Conservation (phyloP, 2,329 filamentous ascomycete species). For the Phaeosphaeriaceae sp. region DNA sequence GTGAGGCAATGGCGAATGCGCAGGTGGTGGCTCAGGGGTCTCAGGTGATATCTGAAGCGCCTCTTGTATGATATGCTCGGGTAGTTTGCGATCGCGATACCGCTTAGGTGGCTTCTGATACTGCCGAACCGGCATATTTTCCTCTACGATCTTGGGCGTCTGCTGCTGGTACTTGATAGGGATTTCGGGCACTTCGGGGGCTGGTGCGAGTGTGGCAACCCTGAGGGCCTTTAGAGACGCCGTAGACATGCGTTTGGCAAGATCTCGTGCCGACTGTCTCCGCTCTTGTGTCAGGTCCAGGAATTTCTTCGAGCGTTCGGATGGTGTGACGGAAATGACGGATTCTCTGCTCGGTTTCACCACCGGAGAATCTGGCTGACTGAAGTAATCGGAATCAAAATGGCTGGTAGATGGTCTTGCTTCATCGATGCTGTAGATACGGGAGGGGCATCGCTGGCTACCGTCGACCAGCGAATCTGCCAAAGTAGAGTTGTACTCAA, state of each 20-base stretch:
- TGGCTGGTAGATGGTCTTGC: conserved; percentile 45
- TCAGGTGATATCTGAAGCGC: conserved; percentile 15
- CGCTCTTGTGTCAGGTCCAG: conserved; percentile 34
- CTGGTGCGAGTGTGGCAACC: conserved; percentile 13
- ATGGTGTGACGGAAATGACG: conserved; percentile 20
- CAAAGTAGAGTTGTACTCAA: conserved; percentile 17
- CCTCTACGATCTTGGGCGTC: conserved; percentile 11
- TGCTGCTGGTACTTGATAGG: conserved; percentile 11
- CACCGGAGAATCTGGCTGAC: conserved; percentile 42
- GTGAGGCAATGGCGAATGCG: conserved; percentile 20
- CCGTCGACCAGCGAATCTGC: conserved; percentile 23
- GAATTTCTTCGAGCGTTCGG: conserved; percentile 41
- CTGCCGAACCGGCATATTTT: conserved; percentile 8
- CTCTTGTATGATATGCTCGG: conserved; percentile 19
- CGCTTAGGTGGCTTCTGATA: conserved; percentile 15
- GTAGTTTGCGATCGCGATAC: conserved; percentile 7
- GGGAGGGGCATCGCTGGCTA: conserved; percentile 22
- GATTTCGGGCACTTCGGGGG: conserved; percentile 25
- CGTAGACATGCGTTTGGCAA: conserved; percentile 41
- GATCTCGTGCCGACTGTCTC: conserved; percentile 31
- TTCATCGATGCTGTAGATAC: conserved; percentile 43
- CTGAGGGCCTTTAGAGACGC: conserved; percentile 33
- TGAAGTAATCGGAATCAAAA: conserved; percentile 48
- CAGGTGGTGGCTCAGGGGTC: conserved; percentile 11
- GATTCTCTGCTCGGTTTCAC: conserved; percentile 28